Conservation (phyloP, 176 grass and related monocot species). For the Chloris gayana region DNA sequence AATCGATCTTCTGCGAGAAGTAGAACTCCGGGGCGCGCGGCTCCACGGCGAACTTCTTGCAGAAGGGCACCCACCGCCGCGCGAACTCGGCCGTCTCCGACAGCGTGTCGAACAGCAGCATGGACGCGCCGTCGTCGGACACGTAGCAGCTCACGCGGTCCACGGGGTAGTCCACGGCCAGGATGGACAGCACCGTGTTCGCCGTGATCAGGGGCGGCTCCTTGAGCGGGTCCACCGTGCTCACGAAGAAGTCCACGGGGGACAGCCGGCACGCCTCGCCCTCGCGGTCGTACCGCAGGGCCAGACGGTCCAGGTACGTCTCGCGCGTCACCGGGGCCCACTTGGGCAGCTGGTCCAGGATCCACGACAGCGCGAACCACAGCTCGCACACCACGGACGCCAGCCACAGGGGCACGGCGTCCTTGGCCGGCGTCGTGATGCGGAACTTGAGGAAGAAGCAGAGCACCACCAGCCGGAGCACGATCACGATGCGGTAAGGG, state of each 20-base stretch:
- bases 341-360: constrained; percentile 98
- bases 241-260: constrained; percentile 85
- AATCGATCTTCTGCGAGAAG: constrained; percentile 99
- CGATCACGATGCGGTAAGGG: constrained; percentile 96
- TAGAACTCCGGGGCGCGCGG: constrained; percentile 89
- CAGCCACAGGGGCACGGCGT: constrained; percentile 83
- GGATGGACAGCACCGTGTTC: constrained; percentile 95
- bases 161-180: constrained; percentile 90
- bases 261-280: constrained; percentile 62
- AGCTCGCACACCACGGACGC: constrained; percentile 89
- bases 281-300: constrained; percentile 78
- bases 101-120: constrained; percentile 90
- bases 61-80: constrained; percentile 90
- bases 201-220: constrained; percentile 95
- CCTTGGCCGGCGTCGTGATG: constrained; percentile 71
- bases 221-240: constrained; percentile 94
- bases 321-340: constrained; percentile 86
- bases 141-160: constrained; percentile 92
- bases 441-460: constrained; percentile 95
- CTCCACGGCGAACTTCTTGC: constrained; percentile 93
- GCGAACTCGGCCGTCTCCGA: constrained; percentile 94
- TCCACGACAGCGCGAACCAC: constrained; percentile 98
- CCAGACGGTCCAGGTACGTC: constrained; percentile 94
- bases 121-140: constrained; percentile 92
- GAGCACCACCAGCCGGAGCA: constrained; percentile 83